phyloP scores from a whole-genome alignment of 495 filamentous ascomycete genomes.

The Aspergillus cavernicola region DNA sequence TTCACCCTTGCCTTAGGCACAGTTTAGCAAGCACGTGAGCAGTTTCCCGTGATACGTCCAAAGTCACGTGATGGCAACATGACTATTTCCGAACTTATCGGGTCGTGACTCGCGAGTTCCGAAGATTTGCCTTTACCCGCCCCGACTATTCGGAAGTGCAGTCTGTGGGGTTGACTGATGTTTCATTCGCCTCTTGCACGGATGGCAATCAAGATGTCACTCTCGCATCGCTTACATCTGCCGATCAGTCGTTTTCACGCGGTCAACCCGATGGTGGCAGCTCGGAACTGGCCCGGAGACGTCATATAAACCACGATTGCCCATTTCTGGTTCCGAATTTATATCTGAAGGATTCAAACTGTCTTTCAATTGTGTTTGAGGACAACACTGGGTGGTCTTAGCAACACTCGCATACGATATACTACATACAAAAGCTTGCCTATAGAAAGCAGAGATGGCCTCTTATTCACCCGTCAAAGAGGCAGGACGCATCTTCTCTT shows the following conservation, averaged over 20 bases:
- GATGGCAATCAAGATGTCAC: background rate
- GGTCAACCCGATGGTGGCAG: background rate
- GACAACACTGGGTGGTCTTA: too few species aligned
- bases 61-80: too few species aligned
- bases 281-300: conserved; percentile 3
- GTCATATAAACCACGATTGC: conserved; percentile 1
- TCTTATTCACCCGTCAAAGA: conserved; percentile 41
- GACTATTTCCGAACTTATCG: conserved; percentile 17
- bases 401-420: too few species aligned
- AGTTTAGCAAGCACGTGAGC: background rate
- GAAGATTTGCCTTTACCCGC: background rate
- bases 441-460: background rate
- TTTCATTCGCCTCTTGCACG: conserved; percentile 1
- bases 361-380: too few species aligned
- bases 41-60: background rate
- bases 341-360: too few species aligned
- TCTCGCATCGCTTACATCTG: background rate
- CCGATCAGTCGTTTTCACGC: background rate
- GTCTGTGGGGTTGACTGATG: conserved; percentile 11
- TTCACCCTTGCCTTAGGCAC: background rate
- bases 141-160: conserved; percentile 8
- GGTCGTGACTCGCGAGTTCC: conserved; percentile 6
- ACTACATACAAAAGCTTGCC: too few species aligned
- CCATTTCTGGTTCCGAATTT: background rate
- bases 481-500: conserved; percentile 40